Conservation (phyloP, 2,329 filamentous ascomycete species). For the Monilinia vaccinii-corymbosi region DNA sequence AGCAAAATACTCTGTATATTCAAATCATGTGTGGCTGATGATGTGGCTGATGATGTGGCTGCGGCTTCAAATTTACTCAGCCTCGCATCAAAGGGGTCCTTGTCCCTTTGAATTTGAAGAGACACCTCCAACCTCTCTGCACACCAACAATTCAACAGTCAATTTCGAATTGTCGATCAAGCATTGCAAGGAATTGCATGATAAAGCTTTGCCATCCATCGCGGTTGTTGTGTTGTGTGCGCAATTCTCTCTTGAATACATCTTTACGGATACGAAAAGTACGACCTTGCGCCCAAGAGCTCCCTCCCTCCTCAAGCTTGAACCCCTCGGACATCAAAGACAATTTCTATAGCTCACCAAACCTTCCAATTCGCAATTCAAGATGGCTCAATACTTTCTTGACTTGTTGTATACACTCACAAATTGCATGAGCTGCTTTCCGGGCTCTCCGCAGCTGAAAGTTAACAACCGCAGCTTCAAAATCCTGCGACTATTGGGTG, state of each 20-base stretch:
- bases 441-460: conserved; percentile 84
- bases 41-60: neutral
- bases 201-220: neutral
- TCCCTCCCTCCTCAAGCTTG: neutral
- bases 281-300: neutral
- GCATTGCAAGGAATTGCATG: neutral
- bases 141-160: neutral
- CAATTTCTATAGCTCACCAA: neutral
- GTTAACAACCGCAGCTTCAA: conserved; percentile 95
- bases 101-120: neutral
- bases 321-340: neutral
- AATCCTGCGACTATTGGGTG: conserved; percentile 84
- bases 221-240: neutral
- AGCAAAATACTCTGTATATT: no score
- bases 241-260: neutral
- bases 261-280: neutral
- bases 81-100: neutral
- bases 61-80: neutral
- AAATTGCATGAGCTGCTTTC: conserved; percentile 95
- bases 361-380: neutral
- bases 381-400: conserved; percentile 75
- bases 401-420: conserved; percentile 87
- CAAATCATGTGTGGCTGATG: no score
- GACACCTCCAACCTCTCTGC: neutral
- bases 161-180: neutral